Evolutionary conservation across 306 rosid genomes (phyloP).

Genomic region (Sophora flavescens): DNA sequence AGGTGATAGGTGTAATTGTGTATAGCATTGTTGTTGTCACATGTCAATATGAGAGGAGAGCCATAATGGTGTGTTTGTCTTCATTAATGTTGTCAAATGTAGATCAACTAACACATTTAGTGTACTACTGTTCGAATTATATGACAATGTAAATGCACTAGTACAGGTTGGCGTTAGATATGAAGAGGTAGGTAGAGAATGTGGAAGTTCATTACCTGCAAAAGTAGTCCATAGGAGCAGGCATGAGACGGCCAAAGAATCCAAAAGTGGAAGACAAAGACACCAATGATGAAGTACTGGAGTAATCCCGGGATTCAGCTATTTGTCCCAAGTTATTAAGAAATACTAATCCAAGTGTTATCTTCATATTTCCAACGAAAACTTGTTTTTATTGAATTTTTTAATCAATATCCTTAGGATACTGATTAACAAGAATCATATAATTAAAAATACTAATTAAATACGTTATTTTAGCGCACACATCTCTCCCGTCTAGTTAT

Average conservation of each 20-base stretch:
- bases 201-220: constrained; percentile 61
- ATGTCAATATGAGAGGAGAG: neutral
- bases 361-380: too few species aligned
- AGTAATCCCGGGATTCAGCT: constrained; percentile 73
- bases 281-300: constrained; percentile 64
- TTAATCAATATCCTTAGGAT: too few species aligned
- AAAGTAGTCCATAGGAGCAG: constrained; percentile 65
- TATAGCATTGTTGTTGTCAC: neutral
- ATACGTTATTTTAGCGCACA: too few species aligned
- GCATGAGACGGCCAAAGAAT: constrained; percentile 87
- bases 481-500: too few species aligned
- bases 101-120: constrained; percentile 46
- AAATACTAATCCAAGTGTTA: constrained; percentile 76
- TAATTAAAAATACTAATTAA: too few species aligned
- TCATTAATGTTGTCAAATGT: constrained; percentile 35
- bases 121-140: neutral
- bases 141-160: constrained; percentile 25
- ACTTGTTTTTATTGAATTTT: too few species aligned
- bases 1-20: too few species aligned
- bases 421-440: too few species aligned
- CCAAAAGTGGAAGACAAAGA: constrained; percentile 85
- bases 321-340: constrained; percentile 88
- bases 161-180: neutral
- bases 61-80: neutral
- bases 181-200: neutral